Evolutionary conservation across 208 protist genomes (phyloP), one percentile per base, ranked within the genome.

Genomic region (Trypanosoma cruzi): DNA sequence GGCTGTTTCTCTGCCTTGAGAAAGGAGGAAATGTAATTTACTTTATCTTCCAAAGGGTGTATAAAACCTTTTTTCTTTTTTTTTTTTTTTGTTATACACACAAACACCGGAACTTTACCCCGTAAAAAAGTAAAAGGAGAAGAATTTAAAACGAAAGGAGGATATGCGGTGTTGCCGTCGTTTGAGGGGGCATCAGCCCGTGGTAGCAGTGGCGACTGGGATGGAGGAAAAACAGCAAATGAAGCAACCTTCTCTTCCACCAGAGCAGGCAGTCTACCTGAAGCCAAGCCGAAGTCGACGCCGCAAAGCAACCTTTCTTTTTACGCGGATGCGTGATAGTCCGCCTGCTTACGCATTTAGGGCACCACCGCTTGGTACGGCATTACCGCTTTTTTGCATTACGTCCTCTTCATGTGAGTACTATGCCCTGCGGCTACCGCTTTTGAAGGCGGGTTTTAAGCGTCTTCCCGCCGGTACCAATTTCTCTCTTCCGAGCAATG

Each of bases 351-450:
- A 67, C 37, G 58, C 75, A 18, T 73, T 86, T 34, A 74, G 65
- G 46, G 81, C 80, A 5, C 77, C 77, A 11, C 52, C 57, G 0
- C 78, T 96, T 1, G 88, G 92, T 0, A 65, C 76, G 1, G 86
- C 92, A 1, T 16, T 72, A 36, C 92, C 92, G 0, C 77, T 95
- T 22, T 96, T 95, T 65, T 77, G 64, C 64, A 93, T 96, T 48
- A 80, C 85, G 0, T 86, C 89, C 18, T 59, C 85, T 16, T 88
- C 82, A 13, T 97, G 91, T 97, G 89, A 99, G 90, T 86, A 99
- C 93, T 92, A 98, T 96, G 71, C 98, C 76, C 69, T 98, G 86
- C 81, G 98, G 82, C 78, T 97, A 60, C 89, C 93, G 28, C 78
- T 97, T 32, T 66, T 97, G 36, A 90, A 91, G 68, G 87, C 90